These are phyloP conservation scores for Termitomyces titanicus DNA, from an alignment of 768 basidiomycete species.

Conservation along the genomic window DNA sequence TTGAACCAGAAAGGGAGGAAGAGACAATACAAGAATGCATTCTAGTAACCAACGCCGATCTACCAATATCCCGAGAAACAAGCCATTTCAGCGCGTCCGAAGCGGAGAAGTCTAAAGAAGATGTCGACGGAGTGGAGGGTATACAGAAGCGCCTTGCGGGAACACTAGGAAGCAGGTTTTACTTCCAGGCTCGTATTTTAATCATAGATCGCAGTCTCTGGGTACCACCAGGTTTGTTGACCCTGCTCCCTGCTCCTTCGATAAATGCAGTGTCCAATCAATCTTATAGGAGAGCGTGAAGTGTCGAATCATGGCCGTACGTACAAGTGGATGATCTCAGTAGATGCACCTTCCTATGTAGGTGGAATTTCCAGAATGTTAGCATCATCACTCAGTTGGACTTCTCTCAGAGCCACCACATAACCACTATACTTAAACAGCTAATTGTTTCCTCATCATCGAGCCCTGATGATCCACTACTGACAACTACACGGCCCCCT, in stretches of 20 bases:
- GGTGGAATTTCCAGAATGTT: constrained; percentile 8
- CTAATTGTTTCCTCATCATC: constrained; percentile 31
- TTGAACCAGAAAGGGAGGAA: constrained; percentile 5
- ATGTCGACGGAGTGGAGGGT: background rate
- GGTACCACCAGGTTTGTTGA: constrained; percentile 38
- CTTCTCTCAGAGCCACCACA: constrained; percentile 32
- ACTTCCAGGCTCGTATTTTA: constrained; percentile 43
- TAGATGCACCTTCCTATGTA: constrained; percentile 52
- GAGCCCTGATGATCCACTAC: constrained; percentile 14
- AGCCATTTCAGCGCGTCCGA: background rate
- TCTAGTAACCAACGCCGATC: background rate
- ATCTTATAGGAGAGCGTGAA: constrained; percentile 26
- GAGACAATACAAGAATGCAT: background rate
- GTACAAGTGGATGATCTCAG: constrained; percentile 55
- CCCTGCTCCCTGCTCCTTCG: background rate
- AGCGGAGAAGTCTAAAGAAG: background rate
- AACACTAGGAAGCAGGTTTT: constrained; percentile 36
- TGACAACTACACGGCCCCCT: constrained; percentile 32
- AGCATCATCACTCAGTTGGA: constrained; percentile 4
- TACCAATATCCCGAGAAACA: background rate
- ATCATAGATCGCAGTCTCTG: constrained; percentile 47
- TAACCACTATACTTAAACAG: constrained; percentile 40
- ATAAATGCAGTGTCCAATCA: background rate
- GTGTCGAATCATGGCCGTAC: constrained; percentile 25
- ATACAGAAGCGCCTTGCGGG: background rate